Evolutionary conservation across 2,329 filamentous ascomycete species (phyloP).

Genomic region (Ophidiomyces ophidiicola): DNA sequence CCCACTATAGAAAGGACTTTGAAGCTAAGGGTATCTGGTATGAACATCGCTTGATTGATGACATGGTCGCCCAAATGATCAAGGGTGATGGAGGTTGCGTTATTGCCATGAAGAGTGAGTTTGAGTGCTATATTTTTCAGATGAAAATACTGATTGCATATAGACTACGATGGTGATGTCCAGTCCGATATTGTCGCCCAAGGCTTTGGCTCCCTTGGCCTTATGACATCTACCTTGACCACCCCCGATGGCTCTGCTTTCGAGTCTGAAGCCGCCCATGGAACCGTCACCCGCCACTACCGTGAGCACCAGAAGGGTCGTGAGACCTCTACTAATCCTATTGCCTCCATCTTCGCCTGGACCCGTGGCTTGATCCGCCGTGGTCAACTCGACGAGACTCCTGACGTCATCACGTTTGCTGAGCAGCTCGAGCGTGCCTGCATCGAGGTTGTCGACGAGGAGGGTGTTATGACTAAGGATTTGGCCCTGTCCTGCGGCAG

Average conservation of each 20-base stretch:
- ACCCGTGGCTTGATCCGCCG: slow-evolving; percentile 88
- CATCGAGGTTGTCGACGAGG: slow-evolving; percentile 82
- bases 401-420: slow-evolving; percentile 80
- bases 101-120: slow-evolving; percentile 93
- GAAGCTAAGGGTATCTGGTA: slow-evolving; percentile 95
- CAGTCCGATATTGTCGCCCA: slow-evolving; percentile 98
- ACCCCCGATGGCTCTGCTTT: slow-evolving; percentile 95
- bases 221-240: slow-evolving; percentile 97
- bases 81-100: slow-evolving; percentile 94
- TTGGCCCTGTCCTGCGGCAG: slow-evolving; percentile 88
- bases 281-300: slow-evolving; percentile 96
- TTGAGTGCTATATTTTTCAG: not conserved
- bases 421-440: slow-evolving; percentile 87
- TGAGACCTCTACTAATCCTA: slow-evolving; percentile 96
- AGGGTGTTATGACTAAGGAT: slow-evolving; percentile 99
- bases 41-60: slow-evolving; percentile 96
- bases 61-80: slow-evolving; percentile 99
- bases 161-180: slow-evolving; percentile 97
- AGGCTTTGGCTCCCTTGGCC: slow-evolving; percentile 91
- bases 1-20: slow-evolving; percentile 73
- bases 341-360: slow-evolving; percentile 98
- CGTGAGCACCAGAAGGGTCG: slow-evolving; percentile 97
- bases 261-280: slow-evolving; percentile 95
- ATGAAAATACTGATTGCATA: slow-evolving; percentile 7
- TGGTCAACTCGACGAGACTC: slow-evolving; percentile 84